Percentiles rank a stretch among this genome's conserved stretches.
phyloP scores from a whole-genome alignment of 2,329 filamentous ascomycete genomes.

The Davidsoniella virescens region DNA sequence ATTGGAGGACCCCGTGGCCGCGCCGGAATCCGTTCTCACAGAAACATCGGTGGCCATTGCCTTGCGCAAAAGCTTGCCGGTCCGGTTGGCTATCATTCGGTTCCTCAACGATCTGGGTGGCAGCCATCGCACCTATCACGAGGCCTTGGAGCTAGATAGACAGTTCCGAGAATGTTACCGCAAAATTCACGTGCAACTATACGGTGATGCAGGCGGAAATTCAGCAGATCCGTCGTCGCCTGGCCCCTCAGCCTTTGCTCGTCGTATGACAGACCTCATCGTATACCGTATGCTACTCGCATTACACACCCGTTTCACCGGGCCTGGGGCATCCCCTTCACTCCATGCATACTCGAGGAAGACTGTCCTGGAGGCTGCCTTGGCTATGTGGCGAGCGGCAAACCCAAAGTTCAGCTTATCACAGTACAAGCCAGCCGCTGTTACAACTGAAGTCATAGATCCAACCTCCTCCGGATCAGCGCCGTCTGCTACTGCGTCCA shows the following conservation, averaged over 20 bases:
- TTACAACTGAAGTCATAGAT: slow-evolving; percentile 6
- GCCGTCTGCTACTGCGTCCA: not conserved
- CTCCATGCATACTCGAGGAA: slow-evolving; percentile 35
- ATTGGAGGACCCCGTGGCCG: slow-evolving; percentile 15
- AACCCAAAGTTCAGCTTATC: slow-evolving; percentile 17
- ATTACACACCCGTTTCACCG: slow-evolving; percentile 38
- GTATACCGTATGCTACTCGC: slow-evolving; percentile 37
- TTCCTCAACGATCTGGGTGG: slow-evolving; percentile 27
- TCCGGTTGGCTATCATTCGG: slow-evolving; percentile 26
- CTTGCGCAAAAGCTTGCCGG: slow-evolving; percentile 26
- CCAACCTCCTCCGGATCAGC: too few relatives aligned
- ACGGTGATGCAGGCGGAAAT: slow-evolving; percentile 14
- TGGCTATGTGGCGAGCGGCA: slow-evolving; percentile 29
- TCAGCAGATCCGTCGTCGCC: slow-evolving; percentile 15
- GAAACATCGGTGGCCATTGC: slow-evolving; percentile 25
- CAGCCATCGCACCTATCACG: slow-evolving; percentile 25
- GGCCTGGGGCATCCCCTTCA: slow-evolving; percentile 24
- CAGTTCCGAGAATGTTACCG: slow-evolving; percentile 29
- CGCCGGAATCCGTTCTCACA: slow-evolving; percentile 23
- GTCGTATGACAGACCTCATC: slow-evolving; percentile 31
- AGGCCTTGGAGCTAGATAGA: slow-evolving; percentile 27
- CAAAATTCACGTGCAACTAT: slow-evolving; percentile 21
- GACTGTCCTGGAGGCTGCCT: slow-evolving; percentile 29
- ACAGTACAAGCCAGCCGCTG: not conserved
- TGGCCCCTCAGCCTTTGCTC: slow-evolving; percentile 20